Percentiles rank a stretch among this genome's conserved stretches.
Conservation (phyloP, 179 eudicot genomes). For the Monotropa hypopitys region DNA sequence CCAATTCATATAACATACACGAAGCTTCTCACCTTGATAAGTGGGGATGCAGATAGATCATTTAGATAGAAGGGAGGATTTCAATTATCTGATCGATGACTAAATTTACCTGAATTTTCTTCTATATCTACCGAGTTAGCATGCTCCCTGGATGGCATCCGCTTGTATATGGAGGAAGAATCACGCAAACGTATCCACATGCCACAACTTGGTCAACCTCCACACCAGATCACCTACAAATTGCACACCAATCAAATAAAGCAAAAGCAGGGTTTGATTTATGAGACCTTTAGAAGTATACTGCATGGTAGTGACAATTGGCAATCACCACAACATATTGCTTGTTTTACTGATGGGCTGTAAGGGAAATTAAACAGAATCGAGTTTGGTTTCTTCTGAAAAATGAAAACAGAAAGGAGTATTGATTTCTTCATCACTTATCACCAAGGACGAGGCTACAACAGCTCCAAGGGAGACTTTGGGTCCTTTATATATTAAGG, state of each 20-base stretch:
- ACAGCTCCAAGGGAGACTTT: background rate
- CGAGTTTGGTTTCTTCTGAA: background rate
- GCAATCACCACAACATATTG: background rate
- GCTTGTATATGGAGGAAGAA: slow-evolving; percentile 59
- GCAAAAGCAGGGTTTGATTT: background rate
- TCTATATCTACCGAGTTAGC: slow-evolving; percentile 34
- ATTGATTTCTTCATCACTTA: background rate
- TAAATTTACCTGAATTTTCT: slow-evolving; percentile 37
- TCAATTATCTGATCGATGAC: background rate
- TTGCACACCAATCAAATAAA: background rate
- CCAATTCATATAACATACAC: background rate
- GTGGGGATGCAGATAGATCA: background rate
- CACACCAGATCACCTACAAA: slow-evolving; percentile 7
- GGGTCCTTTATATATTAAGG: background rate
- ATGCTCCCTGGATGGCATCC: slow-evolving; percentile 50
- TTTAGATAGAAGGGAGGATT: background rate
- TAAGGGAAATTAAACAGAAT: background rate
- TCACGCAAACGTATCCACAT: slow-evolving; percentile 23
- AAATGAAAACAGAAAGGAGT: background rate
- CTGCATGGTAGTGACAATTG: background rate
- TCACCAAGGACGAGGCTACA: background rate
- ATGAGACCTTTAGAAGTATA: background rate
- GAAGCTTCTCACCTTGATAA: background rate
- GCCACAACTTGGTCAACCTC: slow-evolving; percentile 12
- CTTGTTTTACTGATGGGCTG: background rate